Base-by-base conservation (phyloP, 176 grass and related monocot species). In the Aechmea fasciata region DNA sequence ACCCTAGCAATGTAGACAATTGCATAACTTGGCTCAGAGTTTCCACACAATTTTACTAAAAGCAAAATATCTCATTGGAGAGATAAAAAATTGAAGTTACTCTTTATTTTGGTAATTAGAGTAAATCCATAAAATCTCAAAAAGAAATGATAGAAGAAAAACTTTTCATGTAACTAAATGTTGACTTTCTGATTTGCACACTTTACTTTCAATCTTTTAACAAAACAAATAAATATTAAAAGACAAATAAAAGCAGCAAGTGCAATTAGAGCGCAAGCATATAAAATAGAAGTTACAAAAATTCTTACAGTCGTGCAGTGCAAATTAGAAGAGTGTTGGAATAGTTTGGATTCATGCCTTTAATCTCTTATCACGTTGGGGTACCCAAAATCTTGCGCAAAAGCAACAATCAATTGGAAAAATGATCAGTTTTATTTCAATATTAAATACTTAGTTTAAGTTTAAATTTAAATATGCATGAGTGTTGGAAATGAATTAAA, bases 291-390 rank as follows among this genome's bases (percentile, higher is more conserved):
- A 77, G 69, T 57, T 51, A 29, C 49, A 72, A 3, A 13, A 11
- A 52, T 15, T 77, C 85, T 91, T 91, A 96, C 92, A 73, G 92
- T 88, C 49, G 83, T 88, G 83, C 88, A 96, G 20, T 88, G 92
- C 80, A 96, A 63, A 77, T 86, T 91, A 57, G 92, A 85, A 65
- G 92, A 96, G 72, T 96, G 91, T 57, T 96, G 92, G 53, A 96
- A 26, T 86, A 96, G 65, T 88, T 96, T 78, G 88, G 88, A 47
- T 96, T 96, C 92, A 96, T 96, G 83, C 88, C 91, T 65, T 89
- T 96, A 69, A 96, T 96, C 72, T 96, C 91, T 79, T 91, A 88
- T 84, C 92, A 77, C 64, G 92, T 96, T 70, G 92, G 92, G 51
- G 88, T 96, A 78, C 88, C 91, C 76, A 96, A 77, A 71, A 96